Percentiles rank a stretch among this genome's conserved stretches.
Conservation (phyloP, 441 rosid genomes). For the Daphne laureola region DNA sequence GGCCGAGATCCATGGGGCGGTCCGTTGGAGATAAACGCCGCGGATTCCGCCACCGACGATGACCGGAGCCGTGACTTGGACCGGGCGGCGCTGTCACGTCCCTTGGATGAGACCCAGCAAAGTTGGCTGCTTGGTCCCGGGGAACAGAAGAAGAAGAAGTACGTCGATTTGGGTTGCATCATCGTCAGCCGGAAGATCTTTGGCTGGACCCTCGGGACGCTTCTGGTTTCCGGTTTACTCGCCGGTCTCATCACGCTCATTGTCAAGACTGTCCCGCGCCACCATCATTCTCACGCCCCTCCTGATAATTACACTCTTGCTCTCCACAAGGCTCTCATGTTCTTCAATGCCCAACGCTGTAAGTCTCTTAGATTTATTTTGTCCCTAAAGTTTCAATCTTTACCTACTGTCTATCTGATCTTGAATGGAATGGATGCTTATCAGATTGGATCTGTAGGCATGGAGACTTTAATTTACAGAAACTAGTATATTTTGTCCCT, state of each 20-base stretch:
- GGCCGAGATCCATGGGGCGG: slow-evolving; percentile 99
- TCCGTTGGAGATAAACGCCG: slow-evolving; percentile 80
- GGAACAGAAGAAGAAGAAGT: slow-evolving; percentile 83
- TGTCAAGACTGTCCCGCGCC: slow-evolving; percentile 60
- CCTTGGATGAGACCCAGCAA: slow-evolving; percentile 88
- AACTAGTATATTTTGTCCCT: too few relatives aligned
- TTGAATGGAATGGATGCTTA: background rate
- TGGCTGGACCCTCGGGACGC: slow-evolving; percentile 69
- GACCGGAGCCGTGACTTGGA: slow-evolving; percentile 87
- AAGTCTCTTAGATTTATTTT: background rate
- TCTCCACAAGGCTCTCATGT: slow-evolving; percentile 73
- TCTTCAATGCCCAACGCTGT: slow-evolving; percentile 91
- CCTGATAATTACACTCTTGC: slow-evolving; percentile 79
- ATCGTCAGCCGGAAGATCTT: slow-evolving; percentile 91
- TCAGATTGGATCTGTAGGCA: slow-evolving; percentile 5
- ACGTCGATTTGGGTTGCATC: slow-evolving; percentile 89
- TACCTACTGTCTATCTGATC: slow-evolving; percentile 2
- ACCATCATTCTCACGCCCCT: slow-evolving; percentile 33
- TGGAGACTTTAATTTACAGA: background rate
- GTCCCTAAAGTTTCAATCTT: background rate
- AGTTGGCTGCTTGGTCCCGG: slow-evolving; percentile 91
- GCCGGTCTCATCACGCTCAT: slow-evolving; percentile 65
- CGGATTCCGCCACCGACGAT: slow-evolving; percentile 96
- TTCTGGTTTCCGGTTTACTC: slow-evolving; percentile 37
- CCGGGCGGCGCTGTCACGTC: slow-evolving; percentile 60